Conservation (phyloP, 1,284 basidiomycete species). For the Puccinia sorghi region DNA sequence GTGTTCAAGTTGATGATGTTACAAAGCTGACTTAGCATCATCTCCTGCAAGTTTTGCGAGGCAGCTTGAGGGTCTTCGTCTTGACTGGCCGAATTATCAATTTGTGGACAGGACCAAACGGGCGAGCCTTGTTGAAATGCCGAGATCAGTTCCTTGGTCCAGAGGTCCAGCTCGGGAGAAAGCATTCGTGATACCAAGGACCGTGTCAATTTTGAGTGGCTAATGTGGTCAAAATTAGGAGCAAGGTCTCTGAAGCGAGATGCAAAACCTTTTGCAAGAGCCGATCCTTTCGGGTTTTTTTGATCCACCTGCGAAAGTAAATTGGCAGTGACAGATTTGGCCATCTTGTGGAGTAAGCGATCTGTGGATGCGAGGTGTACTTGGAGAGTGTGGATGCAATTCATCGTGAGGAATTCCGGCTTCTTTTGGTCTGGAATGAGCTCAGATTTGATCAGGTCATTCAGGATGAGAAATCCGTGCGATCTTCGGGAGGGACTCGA, state of each 20-base stretch:
- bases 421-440: constrained; percentile 24
- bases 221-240: constrained; percentile 21
- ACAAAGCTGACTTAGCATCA: constrained; percentile 28
- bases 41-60: constrained; percentile 1
- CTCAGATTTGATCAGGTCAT: constrained; percentile 5
- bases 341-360: constrained; percentile 39
- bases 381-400: constrained; percentile 14
- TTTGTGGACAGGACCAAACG: constrained; percentile 4
- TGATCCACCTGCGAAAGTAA: constrained; percentile 7
- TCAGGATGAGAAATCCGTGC: constrained; percentile 35
- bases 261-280: constrained; percentile 33
- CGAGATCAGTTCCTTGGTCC: constrained; percentile 32
- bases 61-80: background rate
- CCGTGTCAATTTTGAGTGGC: constrained; percentile 6
- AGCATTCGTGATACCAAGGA: constrained; percentile 19
- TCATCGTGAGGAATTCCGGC: constrained; percentile 24
- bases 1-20: constrained; percentile 25
- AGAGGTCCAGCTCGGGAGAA: constrained; percentile 17
- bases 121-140: constrained; percentile 23
- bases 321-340: constrained; percentile 11
- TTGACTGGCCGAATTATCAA: background rate
- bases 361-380: constrained; percentile 25
- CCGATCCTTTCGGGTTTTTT: constrained; percentile 3
- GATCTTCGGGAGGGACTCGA: constrained; percentile 22
- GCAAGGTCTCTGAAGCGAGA: background rate